Base-by-base conservation (phyloP, 2,329 filamentous ascomycete genomes). In the Hypoxylon sp. region DNA sequence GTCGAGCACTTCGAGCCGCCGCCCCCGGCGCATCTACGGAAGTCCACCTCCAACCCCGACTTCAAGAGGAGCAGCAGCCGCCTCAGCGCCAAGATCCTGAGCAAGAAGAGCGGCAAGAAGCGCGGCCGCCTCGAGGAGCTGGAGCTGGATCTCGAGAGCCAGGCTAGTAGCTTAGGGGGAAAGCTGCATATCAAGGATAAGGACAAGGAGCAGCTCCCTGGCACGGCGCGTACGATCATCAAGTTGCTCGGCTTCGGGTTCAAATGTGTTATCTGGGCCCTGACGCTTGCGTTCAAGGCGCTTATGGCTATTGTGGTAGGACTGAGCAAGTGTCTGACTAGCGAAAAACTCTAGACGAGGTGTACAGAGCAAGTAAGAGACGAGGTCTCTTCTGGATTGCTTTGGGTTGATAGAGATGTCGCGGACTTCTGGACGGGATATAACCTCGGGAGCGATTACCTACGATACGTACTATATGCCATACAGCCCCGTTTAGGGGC, bases 91-190 rank as follows among this genome's bases (percentile, higher is more conserved):
- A 70, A 74, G 62, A 74, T 77, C 46, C 67, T 74, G 13, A 73
- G 60, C 51, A 74, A 67, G 67, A 72, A 67, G 59, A 51, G 54
- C 59, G 65, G 46, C 24, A 80, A 70, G 73, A 79, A 78, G 72
- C 76, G 78, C 60, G 77, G 77, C 37, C 83, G 82, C 70, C 82
- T 87, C 75, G 86, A 89, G 71, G 84, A 86, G 72, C 86, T 90
- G 63, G 89, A 88, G 76, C 79, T 90, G 39, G 89, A 91, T 71
- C 76, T 91, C 4, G 89, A 90, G 78, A 91, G 88, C 75, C 89
- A 91, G 77, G 80, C 82, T 6, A 83, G 82, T 58, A 85, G 83
- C 69, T 73, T 83, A 15, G 78, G 79, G 55, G 80, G 85, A 74
- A 78, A 83, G 73, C 75, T 80, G 69, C 76, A 80, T 44, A 74